Conservation (phyloP, 805 yeast genomes). For the Nematodospora valgi region DNA sequence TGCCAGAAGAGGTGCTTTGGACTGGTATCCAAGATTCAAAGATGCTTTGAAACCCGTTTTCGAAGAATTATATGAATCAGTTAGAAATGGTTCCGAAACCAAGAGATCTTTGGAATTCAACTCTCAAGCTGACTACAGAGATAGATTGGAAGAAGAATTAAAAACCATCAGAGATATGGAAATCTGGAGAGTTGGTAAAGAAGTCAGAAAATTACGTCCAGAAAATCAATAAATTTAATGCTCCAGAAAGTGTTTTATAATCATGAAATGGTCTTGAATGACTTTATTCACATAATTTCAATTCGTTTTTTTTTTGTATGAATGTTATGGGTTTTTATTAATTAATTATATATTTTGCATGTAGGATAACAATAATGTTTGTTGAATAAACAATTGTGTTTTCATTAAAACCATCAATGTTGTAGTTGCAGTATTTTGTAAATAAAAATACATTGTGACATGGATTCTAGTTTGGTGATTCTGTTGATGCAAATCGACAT, state of each 20-base stretch:
- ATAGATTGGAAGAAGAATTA: slow-evolving; percentile 89
- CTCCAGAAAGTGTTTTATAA: neutral
- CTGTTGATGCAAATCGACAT: no score
- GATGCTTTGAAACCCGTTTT: slow-evolving; percentile 98
- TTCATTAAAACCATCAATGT: slow-evolving; percentile 1
- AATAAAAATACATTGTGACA: no score
- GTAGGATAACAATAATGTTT: slow-evolving; percentile 28
- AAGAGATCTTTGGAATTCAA: slow-evolving; percentile 97
- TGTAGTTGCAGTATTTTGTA: no score
- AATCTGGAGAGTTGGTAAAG: slow-evolving; percentile 99
- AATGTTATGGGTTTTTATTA: slow-evolving; percentile 15
- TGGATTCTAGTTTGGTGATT: no score
- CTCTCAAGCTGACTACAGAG: slow-evolving; percentile 98
- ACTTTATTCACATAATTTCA: slow-evolving; percentile 26
- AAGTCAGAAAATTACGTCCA: slow-evolving; percentile 99
- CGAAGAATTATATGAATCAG: slow-evolving; percentile 92
- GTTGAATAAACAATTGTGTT: slow-evolving; percentile 39
- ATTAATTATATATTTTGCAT: slow-evolving; percentile 21
- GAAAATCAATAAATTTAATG: slow-evolving; percentile 77
- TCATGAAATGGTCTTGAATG: slow-evolving; percentile 37
- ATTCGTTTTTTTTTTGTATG: slow-evolving; percentile 18
- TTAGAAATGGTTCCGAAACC: slow-evolving; percentile 95
- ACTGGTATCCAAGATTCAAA: slow-evolving; percentile 99
- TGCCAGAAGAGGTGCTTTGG: slow-evolving; percentile 99
- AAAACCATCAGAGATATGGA: slow-evolving; percentile 93